Base-by-base conservation (phyloP, 768 basidiomycete species). In the Lactarius akahatsu region DNA sequence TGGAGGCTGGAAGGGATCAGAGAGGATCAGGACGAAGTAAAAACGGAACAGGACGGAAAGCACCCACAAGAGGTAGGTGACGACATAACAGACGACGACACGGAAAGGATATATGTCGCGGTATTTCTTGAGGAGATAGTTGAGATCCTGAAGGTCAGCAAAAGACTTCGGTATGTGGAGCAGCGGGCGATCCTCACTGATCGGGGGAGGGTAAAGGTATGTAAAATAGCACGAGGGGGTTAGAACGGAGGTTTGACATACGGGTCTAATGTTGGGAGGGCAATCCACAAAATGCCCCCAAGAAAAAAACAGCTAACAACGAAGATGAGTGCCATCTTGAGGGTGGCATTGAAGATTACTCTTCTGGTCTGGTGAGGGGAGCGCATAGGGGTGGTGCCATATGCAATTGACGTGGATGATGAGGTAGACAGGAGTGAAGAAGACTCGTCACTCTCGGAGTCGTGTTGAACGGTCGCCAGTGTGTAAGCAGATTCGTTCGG, bases 121-220 rank as follows among this genome's bases (percentile, higher is more conserved):
- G 78, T 98, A 98, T 75, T 96, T 96, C 82, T 94, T 94, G 45
- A 95, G 80, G 7, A 96, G 86, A 26, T 75, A 79, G 74, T 98
- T 97, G 60, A 98, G 83, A 8, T 85, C 87, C 73, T 98, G 88
- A 13, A 98, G 82, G 74, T 98, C 87, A 23, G 81, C 83, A 71
- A 98, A 98, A 3, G 90, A 91, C 74, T 90, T 92, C 15, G 96
- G 96, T 61, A 98, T 84, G 71, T 86, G 88, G 30, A 98, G 81
- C 34, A 83, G 74, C 0, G 85, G 86, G 43, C 88, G 85, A 80
- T 98, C 94, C 59, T 80, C 85, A 47, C 92, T 93, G 73, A 58
- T n/a, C 41, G 50, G 64, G 50, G 62, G n/a, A 57, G n/a, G 38
- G 55, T 56, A 41, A 40, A n/a, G 28, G 45, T 47, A 50, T 52